Conservation (phyloP, 257 asterid genomes). For the Capsicum chinense region DNA sequence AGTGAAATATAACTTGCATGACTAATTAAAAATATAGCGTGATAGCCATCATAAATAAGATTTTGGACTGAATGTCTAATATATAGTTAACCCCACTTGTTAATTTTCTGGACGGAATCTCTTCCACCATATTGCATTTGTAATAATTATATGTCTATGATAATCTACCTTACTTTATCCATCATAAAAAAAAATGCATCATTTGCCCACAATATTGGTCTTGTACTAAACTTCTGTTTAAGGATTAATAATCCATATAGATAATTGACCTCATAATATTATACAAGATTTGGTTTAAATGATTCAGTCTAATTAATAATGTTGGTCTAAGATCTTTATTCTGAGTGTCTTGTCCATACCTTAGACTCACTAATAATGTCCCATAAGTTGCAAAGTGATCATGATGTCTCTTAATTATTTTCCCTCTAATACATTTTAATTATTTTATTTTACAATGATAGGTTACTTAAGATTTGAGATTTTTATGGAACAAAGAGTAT, state of each 20-base stretch:
- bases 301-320: slow-evolving; percentile 25
- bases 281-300: slow-evolving; percentile 24
- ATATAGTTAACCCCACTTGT: neutral
- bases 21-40: neutral
- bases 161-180: neutral
- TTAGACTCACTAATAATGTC: slow-evolving; percentile 32
- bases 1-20: neutral
- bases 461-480: neutral
- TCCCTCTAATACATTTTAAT: slow-evolving; percentile 7
- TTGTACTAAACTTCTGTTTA: neutral
- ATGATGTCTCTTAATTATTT: slow-evolving; percentile 25
- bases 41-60: neutral
- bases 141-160: neutral
- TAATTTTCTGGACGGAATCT: neutral
- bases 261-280: neutral
- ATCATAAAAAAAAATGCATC: neutral
- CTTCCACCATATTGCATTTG: neutral
- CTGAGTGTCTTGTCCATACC: slow-evolving; percentile 23
- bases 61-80: neutral
- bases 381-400: neutral
- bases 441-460: slow-evolving; percentile 20
- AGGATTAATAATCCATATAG: neutral
- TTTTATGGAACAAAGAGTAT: slow-evolving; percentile 34
- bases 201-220: neutral
- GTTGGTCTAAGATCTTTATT: slow-evolving; percentile 17